Percentiles rank a stretch among this genome's conserved stretches.
Evolutionary conservation across 2,329 filamentous ascomycete species (phyloP).

Genomic region (Microdochium paspali): DNA sequence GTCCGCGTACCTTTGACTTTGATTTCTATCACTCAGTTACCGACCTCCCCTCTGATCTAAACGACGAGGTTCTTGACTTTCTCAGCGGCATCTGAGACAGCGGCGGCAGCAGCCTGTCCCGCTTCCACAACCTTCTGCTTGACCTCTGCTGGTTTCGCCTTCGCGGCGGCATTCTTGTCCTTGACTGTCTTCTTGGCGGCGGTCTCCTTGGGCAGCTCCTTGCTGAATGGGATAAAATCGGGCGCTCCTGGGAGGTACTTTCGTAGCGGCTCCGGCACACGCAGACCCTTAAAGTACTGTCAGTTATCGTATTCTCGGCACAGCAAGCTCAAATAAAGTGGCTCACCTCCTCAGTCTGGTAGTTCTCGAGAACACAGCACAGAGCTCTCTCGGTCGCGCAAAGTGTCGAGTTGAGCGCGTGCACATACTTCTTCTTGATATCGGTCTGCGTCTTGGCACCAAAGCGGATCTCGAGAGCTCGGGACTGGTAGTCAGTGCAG

Average conservation of each 20-base stretch:
- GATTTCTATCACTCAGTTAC: too few relatives aligned
- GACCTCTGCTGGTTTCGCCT: conserved; percentile 5
- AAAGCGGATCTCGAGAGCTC: conserved; percentile 86
- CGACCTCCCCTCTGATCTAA: conserved; percentile 3
- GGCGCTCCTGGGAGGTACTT: conserved; percentile 87
- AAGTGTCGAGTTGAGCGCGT: conserved; percentile 82
- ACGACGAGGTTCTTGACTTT: conserved; percentile 16
- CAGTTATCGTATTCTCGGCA: too few relatives aligned
- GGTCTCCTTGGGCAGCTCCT: conserved; percentile 72
- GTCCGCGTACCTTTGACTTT: too few relatives aligned
- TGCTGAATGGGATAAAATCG: conserved; percentile 81
- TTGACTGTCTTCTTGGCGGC: conserved; percentile 33
- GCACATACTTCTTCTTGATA: conserved; percentile 84
- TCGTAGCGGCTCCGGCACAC: conserved; percentile 71
- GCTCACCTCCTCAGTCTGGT: conserved; percentile 81
- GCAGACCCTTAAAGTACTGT: conserved; percentile 47
- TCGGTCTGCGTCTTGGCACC: conserved; percentile 82
- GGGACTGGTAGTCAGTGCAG: conserved; percentile 94
- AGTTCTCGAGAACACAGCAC: conserved; percentile 95
- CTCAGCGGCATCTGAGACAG: conserved; percentile 13
- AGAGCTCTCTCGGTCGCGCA: conserved; percentile 87
- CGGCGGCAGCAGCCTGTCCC: conserved; percentile 7
- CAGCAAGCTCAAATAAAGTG: too few relatives aligned
- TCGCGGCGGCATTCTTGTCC: conserved; percentile 19
- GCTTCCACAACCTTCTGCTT: conserved; percentile 13